Percentiles rank a stretch among this genome's conserved stretches.
These are phyloP conservation scores for Beauveria pseudobassiana DNA, from an alignment of 2,329 filamentous ascomycete species.

Conservation along the genomic window DNA sequence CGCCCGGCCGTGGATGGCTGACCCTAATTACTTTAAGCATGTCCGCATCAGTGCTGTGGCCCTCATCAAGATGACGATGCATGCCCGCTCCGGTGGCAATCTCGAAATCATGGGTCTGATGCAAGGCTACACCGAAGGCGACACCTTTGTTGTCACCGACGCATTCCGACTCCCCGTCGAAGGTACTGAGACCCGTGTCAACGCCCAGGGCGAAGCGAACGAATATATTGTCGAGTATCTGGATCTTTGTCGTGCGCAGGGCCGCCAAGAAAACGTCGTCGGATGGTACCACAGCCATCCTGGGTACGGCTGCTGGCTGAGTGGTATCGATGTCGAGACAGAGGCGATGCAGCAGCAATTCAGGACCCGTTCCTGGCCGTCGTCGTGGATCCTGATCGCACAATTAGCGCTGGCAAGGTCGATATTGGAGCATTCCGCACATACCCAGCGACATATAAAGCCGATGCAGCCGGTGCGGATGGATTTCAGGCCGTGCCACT, in stretches of 20 bases:
- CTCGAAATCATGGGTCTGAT: constrained; percentile 98
- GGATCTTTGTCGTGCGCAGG: constrained; percentile 66
- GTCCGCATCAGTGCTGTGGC: constrained; percentile 92
- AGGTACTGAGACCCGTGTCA: constrained; percentile 96
- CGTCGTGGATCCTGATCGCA: constrained; percentile 93
- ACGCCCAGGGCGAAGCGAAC: constrained; percentile 91
- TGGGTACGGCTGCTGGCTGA: constrained; percentile 96
- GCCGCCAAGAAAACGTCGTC: constrained; percentile 78
- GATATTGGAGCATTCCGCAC: constrained; percentile 97
- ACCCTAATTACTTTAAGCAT: constrained; percentile 84
- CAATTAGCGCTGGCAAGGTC: constrained; percentile 88
- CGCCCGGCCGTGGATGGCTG: constrained; percentile 65
- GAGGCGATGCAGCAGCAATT: constrained; percentile 79
- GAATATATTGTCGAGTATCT: constrained; percentile 93
- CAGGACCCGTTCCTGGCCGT: constrained; percentile 91
- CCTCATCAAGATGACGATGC: constrained; percentile 98
- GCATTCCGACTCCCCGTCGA: constrained; percentile 91
- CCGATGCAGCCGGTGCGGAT: constrained; percentile 29
- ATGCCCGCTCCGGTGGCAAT: constrained; percentile 86
- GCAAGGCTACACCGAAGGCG: constrained; percentile 84
- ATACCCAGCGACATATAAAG: constrained; percentile 66
- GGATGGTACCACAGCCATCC: constrained; percentile 99
- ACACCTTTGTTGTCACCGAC: constrained; percentile 87
- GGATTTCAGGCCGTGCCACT: constrained; percentile 75
- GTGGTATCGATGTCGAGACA: constrained; percentile 88